Base-by-base conservation (phyloP, 192 early-diverging fungal species). In the Coemansia sp. region DNA sequence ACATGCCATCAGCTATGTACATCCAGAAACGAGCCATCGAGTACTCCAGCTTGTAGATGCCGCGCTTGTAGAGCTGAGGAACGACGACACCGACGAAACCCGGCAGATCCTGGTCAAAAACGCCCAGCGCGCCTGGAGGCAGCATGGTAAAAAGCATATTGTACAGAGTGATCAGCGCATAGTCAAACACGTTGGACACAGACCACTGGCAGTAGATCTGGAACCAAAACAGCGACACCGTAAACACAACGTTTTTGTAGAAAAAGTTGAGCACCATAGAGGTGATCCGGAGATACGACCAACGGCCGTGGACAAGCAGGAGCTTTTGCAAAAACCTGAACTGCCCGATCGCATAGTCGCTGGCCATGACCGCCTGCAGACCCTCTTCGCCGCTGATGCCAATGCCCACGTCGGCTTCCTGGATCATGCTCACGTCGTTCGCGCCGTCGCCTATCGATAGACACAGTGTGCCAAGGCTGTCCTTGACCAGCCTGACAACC, bases 341-440 rank as follows among this genome's bases (percentile, higher is more conserved):
- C 81, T 97, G 95, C 2, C 88, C 91, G 68, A 98, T 93, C 0
- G 93, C 92, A 72, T 96, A 98, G 84, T 98, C 96, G 28, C 90
- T 87, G 3, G 94, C 91, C 92, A 95, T 93, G 7, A 89, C 91
- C 1, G 96, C 96, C 72, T 98, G 95, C 75, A 96, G 72, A 9
- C 96, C 96, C 80, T 98, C 96, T 68, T 95, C 91, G 51, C 96
- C 96, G 15, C 91, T 90, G 64, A 98, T 96, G 32, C 96, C 96
- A 35, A 98, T 81, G 48, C 96, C 96, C 18, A 98, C 87, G 76
- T 98, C 91, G 37, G 96, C 95, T 51, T 94, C 95, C 81, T 99
- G 97, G 68, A 99, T 99, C 97, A 99, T 99, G 38, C 89, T 88
- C 15, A 99, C 95, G 75, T 99, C 97, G 75, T 99, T 99, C 14